Percentiles rank a stretch among this genome's conserved stretches.
Conservation (phyloP, 352 stramenopile species). For the Pythium rhizo-oryzae region DNA sequence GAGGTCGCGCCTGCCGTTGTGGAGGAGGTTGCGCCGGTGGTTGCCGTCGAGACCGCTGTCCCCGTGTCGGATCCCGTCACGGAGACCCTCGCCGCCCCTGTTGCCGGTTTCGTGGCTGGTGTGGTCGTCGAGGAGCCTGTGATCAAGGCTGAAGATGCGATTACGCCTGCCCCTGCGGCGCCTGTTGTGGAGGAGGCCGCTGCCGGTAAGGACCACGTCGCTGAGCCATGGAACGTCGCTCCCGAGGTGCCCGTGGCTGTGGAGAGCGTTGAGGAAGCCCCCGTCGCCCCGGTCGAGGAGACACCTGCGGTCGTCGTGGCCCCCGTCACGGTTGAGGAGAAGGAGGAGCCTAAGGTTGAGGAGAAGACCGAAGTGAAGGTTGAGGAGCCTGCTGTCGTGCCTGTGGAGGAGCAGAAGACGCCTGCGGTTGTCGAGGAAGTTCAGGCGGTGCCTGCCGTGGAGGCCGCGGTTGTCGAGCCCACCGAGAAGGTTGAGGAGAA, state of each 20-base stretch:
- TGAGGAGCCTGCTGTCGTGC: conserved; percentile 1
- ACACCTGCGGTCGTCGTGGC: conserved; percentile 2
- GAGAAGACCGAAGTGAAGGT: conserved; percentile 19
- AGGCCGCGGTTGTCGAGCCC: neutral
- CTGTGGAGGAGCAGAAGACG: neutral
- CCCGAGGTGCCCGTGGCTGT: neutral
- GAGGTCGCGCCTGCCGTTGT: conserved; percentile 7
- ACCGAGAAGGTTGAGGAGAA: conserved; percentile 13
- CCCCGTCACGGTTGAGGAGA: neutral
- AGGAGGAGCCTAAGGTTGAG: neutral
- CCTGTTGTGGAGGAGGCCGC: neutral
- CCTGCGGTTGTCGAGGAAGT: neutral
- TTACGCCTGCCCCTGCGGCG: neutral
- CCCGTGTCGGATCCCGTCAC: neutral
- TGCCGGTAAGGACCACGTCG: neutral
- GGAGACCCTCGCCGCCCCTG: conserved; percentile 7
- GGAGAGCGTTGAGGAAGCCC: neutral
- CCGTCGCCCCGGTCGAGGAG: neutral
- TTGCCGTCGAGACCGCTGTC: conserved; percentile 1
- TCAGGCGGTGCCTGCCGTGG: neutral
- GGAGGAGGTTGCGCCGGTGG: conserved; percentile 9
- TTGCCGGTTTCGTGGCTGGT: conserved; percentile 14
- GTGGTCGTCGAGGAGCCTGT: conserved; percentile 2
- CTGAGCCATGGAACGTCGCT: conserved; percentile 4
- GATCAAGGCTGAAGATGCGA: neutral